Evolutionary conservation across 306 rosid genomes (phyloP).

Genomic region (Hippophae rhamnoides): DNA sequence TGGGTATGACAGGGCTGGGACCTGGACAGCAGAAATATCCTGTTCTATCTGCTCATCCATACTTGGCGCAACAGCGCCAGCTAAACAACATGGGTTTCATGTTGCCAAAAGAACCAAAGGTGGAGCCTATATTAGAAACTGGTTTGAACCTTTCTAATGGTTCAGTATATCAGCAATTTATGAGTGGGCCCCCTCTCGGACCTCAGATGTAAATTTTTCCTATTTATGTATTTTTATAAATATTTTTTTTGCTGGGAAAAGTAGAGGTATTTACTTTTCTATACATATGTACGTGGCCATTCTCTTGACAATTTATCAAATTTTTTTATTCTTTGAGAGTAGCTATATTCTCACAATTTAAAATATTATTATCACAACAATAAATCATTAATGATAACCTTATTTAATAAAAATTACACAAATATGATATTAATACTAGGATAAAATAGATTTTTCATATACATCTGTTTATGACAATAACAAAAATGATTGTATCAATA

Average conservation of each 20-base stretch:
- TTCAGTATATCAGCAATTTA: conserved; percentile 61
- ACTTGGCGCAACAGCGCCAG: conserved; percentile 43
- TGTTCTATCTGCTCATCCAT: conserved; percentile 52
- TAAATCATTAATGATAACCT: too few relatives aligned
- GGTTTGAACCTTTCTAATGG: conserved; percentile 53
- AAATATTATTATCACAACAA: too few relatives aligned
- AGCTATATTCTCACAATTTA: too few relatives aligned
- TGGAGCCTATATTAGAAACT: conserved; percentile 49
- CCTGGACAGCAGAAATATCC: conserved; percentile 51
- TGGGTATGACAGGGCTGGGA: conserved; percentile 56
- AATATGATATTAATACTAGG: too few relatives aligned
- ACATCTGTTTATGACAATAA: too few relatives aligned
- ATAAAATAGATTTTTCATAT: too few relatives aligned
- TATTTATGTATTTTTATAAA: too few relatives aligned
- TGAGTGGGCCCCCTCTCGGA: conserved; percentile 91
- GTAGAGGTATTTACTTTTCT: background rate
- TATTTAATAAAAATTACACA: too few relatives aligned
- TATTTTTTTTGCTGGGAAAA: background rate
- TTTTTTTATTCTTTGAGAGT: too few relatives aligned
- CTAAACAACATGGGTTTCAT: conserved; percentile 53
- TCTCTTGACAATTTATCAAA: too few relatives aligned
- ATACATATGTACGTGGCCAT: too few relatives aligned
- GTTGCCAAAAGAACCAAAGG: conserved; percentile 75
- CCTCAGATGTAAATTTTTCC: conserved; percentile 46
- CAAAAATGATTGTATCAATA: too few relatives aligned